Evolutionary conservation across 1,284 basidiomycete genomes (phyloP), one percentile per base, ranked within the genome.

Genomic region (Ganoderma resinaceum): DNA sequence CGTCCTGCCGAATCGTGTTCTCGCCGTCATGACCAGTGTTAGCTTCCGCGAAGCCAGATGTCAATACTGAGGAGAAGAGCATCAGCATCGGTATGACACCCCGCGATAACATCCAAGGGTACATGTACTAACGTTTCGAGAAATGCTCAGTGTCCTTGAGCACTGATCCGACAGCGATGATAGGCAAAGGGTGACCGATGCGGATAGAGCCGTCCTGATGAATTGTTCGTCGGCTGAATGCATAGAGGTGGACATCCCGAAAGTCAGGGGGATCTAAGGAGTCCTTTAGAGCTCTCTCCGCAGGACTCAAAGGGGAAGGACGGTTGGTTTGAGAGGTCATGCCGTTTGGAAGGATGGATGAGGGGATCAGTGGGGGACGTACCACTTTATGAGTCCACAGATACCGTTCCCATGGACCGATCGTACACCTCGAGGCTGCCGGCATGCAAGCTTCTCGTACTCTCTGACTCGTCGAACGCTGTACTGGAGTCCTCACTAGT

Each of bases 241-340:
- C 74, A 38, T 72, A 76, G 29, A 77, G 69, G 29, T 75, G 71
- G 29, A 77, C 71, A 33, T 77, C 75, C 3, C 72, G 69, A 43
- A 66, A 70, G 20, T 70, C 66, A 1, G 66, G 66, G 20, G 68
- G 66, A 2, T 26, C 11, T 16, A 73, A 35, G 0, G 72, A 70
- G 26, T 42, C 66, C 49, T 60, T 71, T 26, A 74, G 55, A 14
- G 71, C 70, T 11, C 63, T 63, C 14, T 74, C 70, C 6, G 49
- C 43, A 4, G 65, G 40, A 4, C 65, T 68, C 35, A 63, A n/a
- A 7, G 18, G 61, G 16, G 40, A 33, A 2, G 42, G 42, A 23
- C 29, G 11, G 16, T 20, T 26, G 3, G 42, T n/a, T 16, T 5
- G 57, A 20, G 57, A 9, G 16, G 31, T 9, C 57, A 53, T 53